phyloP scores from a whole-genome alignment of 2,329 filamentous ascomycete species.

The Anthostomella pinea region DNA sequence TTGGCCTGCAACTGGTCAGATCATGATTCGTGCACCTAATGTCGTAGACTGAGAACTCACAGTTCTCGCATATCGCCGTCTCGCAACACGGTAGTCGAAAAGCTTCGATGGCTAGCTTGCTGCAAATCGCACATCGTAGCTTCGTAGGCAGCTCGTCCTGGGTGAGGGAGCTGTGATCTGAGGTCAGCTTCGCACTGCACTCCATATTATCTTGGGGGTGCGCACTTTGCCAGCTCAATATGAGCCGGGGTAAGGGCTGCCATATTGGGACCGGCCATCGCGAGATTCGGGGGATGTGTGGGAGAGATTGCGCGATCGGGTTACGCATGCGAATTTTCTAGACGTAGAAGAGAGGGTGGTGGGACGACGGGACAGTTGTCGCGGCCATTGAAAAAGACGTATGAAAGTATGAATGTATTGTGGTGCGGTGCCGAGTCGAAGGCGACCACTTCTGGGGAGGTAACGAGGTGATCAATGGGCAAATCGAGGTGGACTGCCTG shows the following conservation, averaged over 20 bases:
- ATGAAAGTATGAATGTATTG: too few relatives aligned
- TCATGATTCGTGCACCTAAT: not conserved
- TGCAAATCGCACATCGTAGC: constrained; percentile 91
- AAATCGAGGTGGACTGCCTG: not conserved
- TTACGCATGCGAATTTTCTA: constrained; percentile 4
- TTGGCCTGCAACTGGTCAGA: constrained; percentile 59
- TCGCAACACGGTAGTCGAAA: constrained; percentile 94
- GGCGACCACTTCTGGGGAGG: too few relatives aligned
- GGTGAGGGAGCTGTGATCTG: constrained; percentile 60
- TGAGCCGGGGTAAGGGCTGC: constrained; percentile 47
- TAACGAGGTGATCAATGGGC: not conserved
- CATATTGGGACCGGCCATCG: constrained; percentile 23
- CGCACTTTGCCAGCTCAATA: constrained; percentile 57
- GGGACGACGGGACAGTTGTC: not conserved
- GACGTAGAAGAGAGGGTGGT: not conserved
- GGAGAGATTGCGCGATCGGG: constrained; percentile 5
- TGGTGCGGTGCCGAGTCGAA: too few relatives aligned
- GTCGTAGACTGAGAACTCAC: constrained; percentile 50
- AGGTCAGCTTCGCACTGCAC: too few relatives aligned
- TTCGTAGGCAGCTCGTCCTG: constrained; percentile 92
- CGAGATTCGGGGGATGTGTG: constrained; percentile 18
- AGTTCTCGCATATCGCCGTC: constrained; percentile 86
- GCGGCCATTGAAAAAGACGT: constrained; percentile 2
- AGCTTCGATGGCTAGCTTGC: constrained; percentile 84
- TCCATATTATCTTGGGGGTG: too few relatives aligned